Evolutionary conservation across 1,284 basidiomycete species (phyloP).

Genomic region (Melanopsichium pennsylvanicum): DNA sequence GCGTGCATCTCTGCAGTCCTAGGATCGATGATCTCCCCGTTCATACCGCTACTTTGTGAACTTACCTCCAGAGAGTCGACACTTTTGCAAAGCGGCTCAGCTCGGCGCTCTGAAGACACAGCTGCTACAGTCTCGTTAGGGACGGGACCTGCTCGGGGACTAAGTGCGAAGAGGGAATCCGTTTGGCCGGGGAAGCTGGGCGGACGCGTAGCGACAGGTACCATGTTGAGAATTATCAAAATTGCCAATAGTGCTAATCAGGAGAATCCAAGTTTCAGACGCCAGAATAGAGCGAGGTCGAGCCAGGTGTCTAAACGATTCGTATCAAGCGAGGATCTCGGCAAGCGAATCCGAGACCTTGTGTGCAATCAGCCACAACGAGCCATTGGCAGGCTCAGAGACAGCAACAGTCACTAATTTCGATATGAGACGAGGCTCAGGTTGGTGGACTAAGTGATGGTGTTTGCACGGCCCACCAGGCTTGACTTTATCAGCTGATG

Average conservation of each 20-base stretch:
- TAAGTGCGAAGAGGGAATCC: neutral
- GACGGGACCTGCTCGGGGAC: neutral
- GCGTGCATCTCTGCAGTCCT: neutral
- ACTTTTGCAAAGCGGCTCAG: neutral
- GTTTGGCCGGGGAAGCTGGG: neutral
- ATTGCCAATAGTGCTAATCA: too few relatives aligned
- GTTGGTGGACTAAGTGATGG: neutral
- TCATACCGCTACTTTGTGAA: neutral
- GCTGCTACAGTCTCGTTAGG: neutral
- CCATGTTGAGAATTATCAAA: neutral
- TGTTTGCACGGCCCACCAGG: neutral
- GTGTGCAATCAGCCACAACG: too few relatives aligned
- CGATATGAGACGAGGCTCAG: slow-evolving; percentile 1
- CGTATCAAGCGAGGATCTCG: too few relatives aligned
- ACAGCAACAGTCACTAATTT: too few relatives aligned
- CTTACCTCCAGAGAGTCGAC: neutral
- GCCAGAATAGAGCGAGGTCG: neutral
- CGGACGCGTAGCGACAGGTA: slow-evolving; percentile 22
- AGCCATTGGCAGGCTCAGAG: too few relatives aligned
- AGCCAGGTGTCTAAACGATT: too few relatives aligned
- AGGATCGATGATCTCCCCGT: neutral
- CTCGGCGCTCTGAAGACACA: neutral
- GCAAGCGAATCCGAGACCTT: too few relatives aligned
- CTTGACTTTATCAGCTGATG: neutral
- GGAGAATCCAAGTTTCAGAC: too few relatives aligned